Conservation (phyloP, 371 early-diverging fungal genomes). For the Paraphysoderma sedebokerense region DNA sequence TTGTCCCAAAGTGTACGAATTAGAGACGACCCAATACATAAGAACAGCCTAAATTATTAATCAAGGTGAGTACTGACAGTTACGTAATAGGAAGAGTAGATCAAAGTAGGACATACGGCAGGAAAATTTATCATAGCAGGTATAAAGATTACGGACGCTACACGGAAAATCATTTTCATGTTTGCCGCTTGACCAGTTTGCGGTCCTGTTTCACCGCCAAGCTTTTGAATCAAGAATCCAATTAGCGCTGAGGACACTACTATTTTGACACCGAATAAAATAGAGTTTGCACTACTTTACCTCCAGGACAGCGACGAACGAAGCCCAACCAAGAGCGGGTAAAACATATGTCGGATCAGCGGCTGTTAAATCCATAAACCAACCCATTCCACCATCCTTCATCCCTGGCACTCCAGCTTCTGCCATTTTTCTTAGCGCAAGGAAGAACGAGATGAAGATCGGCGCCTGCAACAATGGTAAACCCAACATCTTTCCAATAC, state of each 20-base stretch:
- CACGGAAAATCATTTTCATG: conserved; percentile 54
- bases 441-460: conserved; percentile 77
- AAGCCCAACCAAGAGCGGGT: conserved; percentile 51
- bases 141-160: conserved; percentile 36
- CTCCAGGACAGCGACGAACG: conserved; percentile 61
- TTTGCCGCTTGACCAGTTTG: conserved; percentile 5
- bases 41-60: conserved; percentile 39
- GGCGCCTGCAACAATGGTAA: conserved; percentile 57
- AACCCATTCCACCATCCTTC: conserved; percentile 49
- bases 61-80: background rate
- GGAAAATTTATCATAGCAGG: conserved; percentile 57
- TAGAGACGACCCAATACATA: conserved; percentile 71
- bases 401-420: conserved; percentile 68
- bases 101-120: conserved; percentile 27
- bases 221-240: background rate
- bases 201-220: background rate
- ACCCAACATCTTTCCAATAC: conserved; percentile 41
- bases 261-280: conserved; percentile 17
- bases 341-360: conserved; percentile 69
- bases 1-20: conserved; percentile 50
- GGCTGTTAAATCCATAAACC: conserved; percentile 66
- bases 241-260: conserved; percentile 19
- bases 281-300: conserved; percentile 26
- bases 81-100: background rate
- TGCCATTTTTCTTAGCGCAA: conserved; percentile 67